phyloP scores from a whole-genome alignment of 768 basidiomycete species.

The Russula brevipes region DNA sequence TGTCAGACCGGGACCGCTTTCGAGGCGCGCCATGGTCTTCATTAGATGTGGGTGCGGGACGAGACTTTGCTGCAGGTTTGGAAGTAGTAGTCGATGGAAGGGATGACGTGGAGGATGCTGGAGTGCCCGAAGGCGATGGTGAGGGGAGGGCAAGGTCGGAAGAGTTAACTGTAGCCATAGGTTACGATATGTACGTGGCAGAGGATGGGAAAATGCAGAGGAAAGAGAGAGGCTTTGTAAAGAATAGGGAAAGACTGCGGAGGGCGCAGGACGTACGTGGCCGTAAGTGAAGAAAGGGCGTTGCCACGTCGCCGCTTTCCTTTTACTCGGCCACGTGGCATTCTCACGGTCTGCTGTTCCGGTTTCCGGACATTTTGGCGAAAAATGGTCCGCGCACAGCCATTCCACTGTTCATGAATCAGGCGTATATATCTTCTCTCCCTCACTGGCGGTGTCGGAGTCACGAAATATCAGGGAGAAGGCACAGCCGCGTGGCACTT shows the following conservation, averaged over 20 bases:
- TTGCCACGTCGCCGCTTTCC: slow-evolving; percentile 14
- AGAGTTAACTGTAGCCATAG: slow-evolving; percentile 9
- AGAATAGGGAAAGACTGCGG: slow-evolving; percentile 14
- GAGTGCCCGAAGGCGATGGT: slow-evolving; percentile 2
- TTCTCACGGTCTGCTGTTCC: slow-evolving; percentile 1
- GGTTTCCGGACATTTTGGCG: too few relatives aligned
- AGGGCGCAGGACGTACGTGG: slow-evolving; percentile 27
- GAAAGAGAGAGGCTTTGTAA: background rate
- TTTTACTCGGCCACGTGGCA: background rate
- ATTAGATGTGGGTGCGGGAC: slow-evolving; percentile 16
- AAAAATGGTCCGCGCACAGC: too few relatives aligned
- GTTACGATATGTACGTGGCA: background rate
- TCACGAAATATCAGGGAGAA: too few relatives aligned
- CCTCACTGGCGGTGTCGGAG: too few relatives aligned
- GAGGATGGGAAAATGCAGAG: background rate
- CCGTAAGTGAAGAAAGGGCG: slow-evolving; percentile 25
- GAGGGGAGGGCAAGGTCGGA: slow-evolving; percentile 9
- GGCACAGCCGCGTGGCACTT: too few relatives aligned
- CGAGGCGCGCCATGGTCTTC: slow-evolving; percentile 44
- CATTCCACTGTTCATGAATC: too few relatives aligned
- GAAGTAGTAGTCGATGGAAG: slow-evolving; percentile 2
- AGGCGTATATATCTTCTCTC: too few relatives aligned
- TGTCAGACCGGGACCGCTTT: slow-evolving; percentile 64
- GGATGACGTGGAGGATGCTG: slow-evolving; percentile 18
- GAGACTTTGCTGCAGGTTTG: slow-evolving; percentile 23